These are phyloP conservation scores for Mycena vulgaris DNA, from an alignment of 768 basidiomycete genomes.

Conservation along the genomic window DNA sequence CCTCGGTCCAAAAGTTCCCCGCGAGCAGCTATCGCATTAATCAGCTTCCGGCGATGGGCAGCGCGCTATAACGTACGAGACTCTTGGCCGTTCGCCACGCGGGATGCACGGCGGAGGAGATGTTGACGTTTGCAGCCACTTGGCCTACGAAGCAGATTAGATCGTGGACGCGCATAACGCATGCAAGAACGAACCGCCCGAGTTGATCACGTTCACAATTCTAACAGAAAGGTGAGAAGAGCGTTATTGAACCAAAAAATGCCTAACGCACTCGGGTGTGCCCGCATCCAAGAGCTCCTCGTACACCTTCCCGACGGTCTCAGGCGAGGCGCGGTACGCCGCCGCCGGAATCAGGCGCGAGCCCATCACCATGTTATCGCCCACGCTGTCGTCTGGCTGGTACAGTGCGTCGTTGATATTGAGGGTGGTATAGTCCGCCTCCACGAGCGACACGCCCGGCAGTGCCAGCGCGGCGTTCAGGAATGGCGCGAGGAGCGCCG, in stretches of 20 bases:
- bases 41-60: background rate
- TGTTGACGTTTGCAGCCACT: slow-evolving; percentile 50
- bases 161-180: background rate
- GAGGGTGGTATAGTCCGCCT: background rate
- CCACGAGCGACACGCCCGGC: slow-evolving; percentile 35
- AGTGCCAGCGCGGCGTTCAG: slow-evolving; percentile 34
- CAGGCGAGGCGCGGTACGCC: slow-evolving; percentile 28
- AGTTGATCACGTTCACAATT: slow-evolving; percentile 35
- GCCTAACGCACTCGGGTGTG: slow-evolving; percentile 12
- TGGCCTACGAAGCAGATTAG: slow-evolving; percentile 38
- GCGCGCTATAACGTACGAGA: slow-evolving; percentile 44
- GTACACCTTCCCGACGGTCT: slow-evolving; percentile 40
- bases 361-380: slow-evolving; percentile 30
- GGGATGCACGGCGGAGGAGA: slow-evolving; percentile 49
- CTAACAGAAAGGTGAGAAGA: slow-evolving; percentile 5
- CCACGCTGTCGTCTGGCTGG: slow-evolving; percentile 34
- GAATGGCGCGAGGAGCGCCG: slow-evolving; percentile 41
- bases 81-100: slow-evolving; percentile 54
- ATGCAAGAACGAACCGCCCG: slow-evolving; percentile 36
- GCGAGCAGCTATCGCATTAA: slow-evolving; percentile 29
- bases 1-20: slow-evolving; percentile 36
- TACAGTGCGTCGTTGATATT: slow-evolving; percentile 36
- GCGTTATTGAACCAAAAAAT: background rate
- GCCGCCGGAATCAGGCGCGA: slow-evolving; percentile 38
- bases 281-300: slow-evolving; percentile 39